A percentile compares a stretch with the other conserved stretches of the same genome.
Conservation (phyloP, 805 yeast genomes). For the Ogataea paradorogensis region DNA sequence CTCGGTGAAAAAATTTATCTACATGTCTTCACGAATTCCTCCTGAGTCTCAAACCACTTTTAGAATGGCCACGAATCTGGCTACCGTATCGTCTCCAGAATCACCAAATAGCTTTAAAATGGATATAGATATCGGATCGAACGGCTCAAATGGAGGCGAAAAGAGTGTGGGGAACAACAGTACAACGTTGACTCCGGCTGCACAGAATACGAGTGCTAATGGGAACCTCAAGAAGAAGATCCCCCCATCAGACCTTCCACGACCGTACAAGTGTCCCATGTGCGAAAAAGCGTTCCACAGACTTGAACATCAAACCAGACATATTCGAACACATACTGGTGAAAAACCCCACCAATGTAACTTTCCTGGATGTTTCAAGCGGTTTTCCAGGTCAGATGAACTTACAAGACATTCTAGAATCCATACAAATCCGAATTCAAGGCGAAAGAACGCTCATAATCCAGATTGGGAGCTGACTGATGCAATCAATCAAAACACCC, state of each 20-base stretch:
- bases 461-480: conserved; percentile 16
- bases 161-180: neutral
- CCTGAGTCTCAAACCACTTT: conserved; percentile 29
- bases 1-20: conserved; percentile 8
- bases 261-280: conserved; percentile 83
- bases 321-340: conserved; percentile 89
- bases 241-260: conserved; percentile 28
- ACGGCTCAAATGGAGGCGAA: neutral
- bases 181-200: conserved; percentile 21
- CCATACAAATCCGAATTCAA: conserved; percentile 57
- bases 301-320: conserved; percentile 87
- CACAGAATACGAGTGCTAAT: conserved; percentile 21
- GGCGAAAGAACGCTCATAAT: conserved; percentile 28
- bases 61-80: conserved; percentile 28
- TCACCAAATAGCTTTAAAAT: neutral
- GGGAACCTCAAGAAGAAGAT: conserved; percentile 24
- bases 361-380: conserved; percentile 79
- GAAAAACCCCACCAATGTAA: conserved; percentile 87
- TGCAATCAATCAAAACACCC: conserved; percentile 13
- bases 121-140: neutral
- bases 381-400: conserved; percentile 80
- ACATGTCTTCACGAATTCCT: conserved; percentile 27
- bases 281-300: conserved; percentile 87
- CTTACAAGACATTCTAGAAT: conserved; percentile 81
- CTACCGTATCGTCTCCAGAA: conserved; percentile 1